Evolutionary conservation across 768 basidiomycete genomes (phyloP), one percentile per base, ranked within the genome.

Genomic region (Nidula microcarpa): DNA sequence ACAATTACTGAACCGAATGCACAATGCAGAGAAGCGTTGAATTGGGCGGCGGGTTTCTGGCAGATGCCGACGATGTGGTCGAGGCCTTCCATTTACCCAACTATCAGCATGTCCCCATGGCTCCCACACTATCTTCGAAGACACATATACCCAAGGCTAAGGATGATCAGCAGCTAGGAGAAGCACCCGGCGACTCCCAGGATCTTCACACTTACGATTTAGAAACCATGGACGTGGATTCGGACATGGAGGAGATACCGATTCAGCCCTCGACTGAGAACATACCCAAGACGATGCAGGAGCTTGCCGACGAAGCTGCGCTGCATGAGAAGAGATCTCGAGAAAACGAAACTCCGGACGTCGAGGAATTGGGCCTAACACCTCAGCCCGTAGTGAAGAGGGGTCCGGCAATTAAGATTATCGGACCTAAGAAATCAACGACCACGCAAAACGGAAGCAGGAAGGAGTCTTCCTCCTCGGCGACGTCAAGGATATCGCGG

Each of bases 21-120:
- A 23, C 23, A 23, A 23, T 23, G 23, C 23, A 23, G 23, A 23
- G 23, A 23, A 23, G 23, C 23, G 3, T 23, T 23, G 23, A 23
- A 23, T 23, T 18, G 11, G 76, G 71, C 52, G 88, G 87, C 10
- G 90, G 88, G 2, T 91, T 88, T 66, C 72, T 93, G 14, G 75
- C 80, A 6, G 83, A 77, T 11, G 86, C 83, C 6, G 88, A 86
- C 60, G 83, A 81, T 54, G 85, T 92, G 50, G 87, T 93, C 2
- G 74, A 87, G 65, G 80, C 82, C 2, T 93, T 83, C 65, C 78
- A 78, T 53, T 70, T 93, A 30, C 91, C 91, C 1, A 83, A 82
- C 56, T 78, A 80, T 61, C 76, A 73, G 44, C 71, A 74, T 35
- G 53, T 68, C 47, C 61, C 69, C 35, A 62, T 67, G 0, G 58